These are phyloP conservation scores for Poteriospumella lacustris DNA, from an alignment of 108 stramenopile genomes.

Conservation along the genomic window DNA sequence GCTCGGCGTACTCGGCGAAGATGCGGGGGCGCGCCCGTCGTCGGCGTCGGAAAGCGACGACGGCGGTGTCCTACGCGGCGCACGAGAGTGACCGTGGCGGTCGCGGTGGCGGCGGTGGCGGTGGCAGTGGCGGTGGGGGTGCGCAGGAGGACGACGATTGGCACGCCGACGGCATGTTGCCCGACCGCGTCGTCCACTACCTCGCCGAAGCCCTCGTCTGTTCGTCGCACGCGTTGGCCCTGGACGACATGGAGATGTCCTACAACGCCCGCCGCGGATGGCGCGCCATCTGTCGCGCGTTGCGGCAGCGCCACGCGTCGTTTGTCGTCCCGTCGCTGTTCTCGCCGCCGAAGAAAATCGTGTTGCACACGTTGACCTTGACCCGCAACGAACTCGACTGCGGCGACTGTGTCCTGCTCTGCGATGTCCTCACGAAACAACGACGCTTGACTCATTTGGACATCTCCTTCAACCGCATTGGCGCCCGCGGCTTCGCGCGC, in stretches of 20 bases:
- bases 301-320: neutral
- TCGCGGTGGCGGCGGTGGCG: neutral
- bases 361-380: neutral
- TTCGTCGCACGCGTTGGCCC: neutral
- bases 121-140: neutral
- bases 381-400: slow-evolving; percentile 14
- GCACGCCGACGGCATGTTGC: neutral
- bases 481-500: neutral
- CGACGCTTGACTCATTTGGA: neutral
- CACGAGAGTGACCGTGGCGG: no score
- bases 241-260: slow-evolving; percentile 5
- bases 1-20: neutral
- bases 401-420: slow-evolving; percentile 12
- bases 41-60: neutral
- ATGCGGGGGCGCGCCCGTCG: neutral
- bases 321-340: slow-evolving; percentile 4
- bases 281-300: slow-evolving; percentile 24
- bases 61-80: neutral
- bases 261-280: neutral
- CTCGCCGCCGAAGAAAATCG: slow-evolving; percentile 13
- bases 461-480: neutral
- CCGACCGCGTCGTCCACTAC: slow-evolving; percentile 5
- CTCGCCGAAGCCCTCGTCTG: neutral
- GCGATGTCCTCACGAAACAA: slow-evolving; percentile 14
- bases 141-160: neutral